Conservation (phyloP, 148 eudicot genomes). For the Cornus suecica region DNA sequence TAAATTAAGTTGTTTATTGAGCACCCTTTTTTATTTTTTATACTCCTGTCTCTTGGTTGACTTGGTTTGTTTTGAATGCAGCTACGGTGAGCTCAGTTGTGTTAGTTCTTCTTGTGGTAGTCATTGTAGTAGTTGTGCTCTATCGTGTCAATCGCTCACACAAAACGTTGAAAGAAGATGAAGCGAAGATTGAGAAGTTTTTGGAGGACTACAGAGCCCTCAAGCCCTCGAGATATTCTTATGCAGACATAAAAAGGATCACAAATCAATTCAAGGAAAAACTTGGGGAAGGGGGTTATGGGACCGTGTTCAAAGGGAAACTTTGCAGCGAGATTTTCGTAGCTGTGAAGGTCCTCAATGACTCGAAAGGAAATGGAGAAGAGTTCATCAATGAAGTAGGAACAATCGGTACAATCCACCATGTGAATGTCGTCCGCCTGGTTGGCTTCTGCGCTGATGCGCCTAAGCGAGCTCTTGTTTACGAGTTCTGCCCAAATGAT, state of each 20-base stretch:
- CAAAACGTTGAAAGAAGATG: neutral
- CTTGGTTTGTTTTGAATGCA: neutral
- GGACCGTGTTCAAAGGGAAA: neutral
- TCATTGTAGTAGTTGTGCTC: too few species aligned
- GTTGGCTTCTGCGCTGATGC: constrained; percentile 11
- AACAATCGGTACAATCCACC: constrained; percentile 10
- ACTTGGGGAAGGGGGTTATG: constrained; percentile 7
- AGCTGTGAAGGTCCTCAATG: constrained; percentile 11
- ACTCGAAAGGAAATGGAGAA: neutral
- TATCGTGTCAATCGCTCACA: neutral
- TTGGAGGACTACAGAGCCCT: constrained; percentile 6
- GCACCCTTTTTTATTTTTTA: too few species aligned
- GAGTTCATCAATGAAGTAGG: constrained; percentile 13
- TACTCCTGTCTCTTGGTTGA: too few species aligned
- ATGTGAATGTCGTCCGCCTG: constrained; percentile 8
- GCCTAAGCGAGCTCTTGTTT: neutral
- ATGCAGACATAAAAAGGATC: neutral
- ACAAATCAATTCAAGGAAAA: constrained; percentile 5
- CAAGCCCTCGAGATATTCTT: constrained; percentile 4
- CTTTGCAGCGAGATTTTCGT: neutral
- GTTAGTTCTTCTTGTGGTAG: neutral
- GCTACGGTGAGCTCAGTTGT: neutral
- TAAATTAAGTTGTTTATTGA: neutral
- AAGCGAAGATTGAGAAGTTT: too few species aligned
- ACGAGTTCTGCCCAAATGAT: neutral